A percentile compares a stretch with the other conserved stretches of the same genome.
Conservation (phyloP, 78 protist species). For the Chrysochromulina parva region DNA sequence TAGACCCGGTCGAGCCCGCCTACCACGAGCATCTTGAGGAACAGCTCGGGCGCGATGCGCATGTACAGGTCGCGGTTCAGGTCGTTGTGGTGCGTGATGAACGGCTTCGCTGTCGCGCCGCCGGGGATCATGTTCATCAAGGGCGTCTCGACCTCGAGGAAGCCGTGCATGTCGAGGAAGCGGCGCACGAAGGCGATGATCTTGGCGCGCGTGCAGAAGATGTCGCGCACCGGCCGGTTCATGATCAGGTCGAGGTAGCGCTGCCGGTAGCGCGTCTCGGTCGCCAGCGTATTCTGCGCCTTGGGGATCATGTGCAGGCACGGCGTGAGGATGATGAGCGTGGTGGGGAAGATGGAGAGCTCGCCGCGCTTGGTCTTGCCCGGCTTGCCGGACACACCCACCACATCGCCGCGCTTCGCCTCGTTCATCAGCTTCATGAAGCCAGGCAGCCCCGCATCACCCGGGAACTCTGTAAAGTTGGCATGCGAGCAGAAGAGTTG, state of each 20-base stretch:
- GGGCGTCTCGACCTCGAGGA: constrained; percentile 93
- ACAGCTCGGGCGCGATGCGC: constrained; percentile 99
- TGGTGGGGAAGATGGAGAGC: constrained; percentile 83
- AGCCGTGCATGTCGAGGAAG: constrained; percentile 47
- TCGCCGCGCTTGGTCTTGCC: constrained; percentile 93
- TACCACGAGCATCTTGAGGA: constrained; percentile 96
- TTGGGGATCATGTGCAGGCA: constrained; percentile 96
- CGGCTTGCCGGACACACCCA: constrained; percentile 96
- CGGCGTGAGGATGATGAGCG: constrained; percentile 89
- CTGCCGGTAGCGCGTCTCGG: constrained; percentile 84
- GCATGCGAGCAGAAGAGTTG: constrained; percentile 82
- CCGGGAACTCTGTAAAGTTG: background rate
- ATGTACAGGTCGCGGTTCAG: constrained; percentile 91
- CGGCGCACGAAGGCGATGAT: constrained; percentile 51
- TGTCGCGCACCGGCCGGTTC: constrained; percentile 33
- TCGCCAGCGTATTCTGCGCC: constrained; percentile 43
- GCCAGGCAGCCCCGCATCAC: too few species aligned
- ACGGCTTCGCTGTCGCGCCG: constrained; percentile 99
- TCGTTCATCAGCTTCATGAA: constrained; percentile 30
- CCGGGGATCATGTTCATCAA: constrained; percentile 97
- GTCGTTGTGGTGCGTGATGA: constrained; percentile 97
- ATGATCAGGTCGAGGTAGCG: constrained; percentile 74
- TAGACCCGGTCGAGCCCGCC: constrained; percentile 99
- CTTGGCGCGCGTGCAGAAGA: constrained; percentile 53
- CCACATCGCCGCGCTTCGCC: constrained; percentile 96